Evolutionary conservation across 1,284 basidiomycete species (phyloP).

Genomic region (Phellinidium pouzarii): DNA sequence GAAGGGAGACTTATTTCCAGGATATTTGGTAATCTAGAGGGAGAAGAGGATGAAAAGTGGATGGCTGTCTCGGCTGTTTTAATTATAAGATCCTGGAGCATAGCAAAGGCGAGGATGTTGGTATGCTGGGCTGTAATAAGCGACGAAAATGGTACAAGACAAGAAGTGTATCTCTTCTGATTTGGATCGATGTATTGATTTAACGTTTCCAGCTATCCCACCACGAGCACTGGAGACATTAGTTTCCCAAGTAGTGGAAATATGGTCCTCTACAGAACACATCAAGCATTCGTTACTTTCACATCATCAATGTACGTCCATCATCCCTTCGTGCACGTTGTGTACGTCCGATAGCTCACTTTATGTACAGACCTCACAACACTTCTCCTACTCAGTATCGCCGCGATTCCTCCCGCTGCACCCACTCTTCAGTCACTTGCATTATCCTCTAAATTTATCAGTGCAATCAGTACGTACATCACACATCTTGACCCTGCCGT

Average conservation of each 20-base stretch:
- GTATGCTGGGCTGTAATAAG: conserved; percentile 53
- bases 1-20: conserved; percentile 43
- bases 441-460: conserved; percentile 59
- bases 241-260: conserved; percentile 41
- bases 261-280: conserved; percentile 63
- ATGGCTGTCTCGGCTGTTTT: conserved; percentile 44
- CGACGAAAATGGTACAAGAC: conserved; percentile 35
- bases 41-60: conserved; percentile 45
- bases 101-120: conserved; percentile 53
- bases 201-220: conserved; percentile 29
- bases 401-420: conserved; percentile 45
- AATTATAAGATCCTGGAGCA: conserved; percentile 49
- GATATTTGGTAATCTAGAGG: conserved; percentile 42
- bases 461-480: conserved; percentile 71
- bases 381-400: conserved; percentile 57
- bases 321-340: neutral
- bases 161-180: neutral
- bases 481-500: conserved; percentile 71
- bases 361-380: conserved; percentile 56
- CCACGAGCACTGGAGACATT: conserved; percentile 35
- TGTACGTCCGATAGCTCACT: conserved; percentile 1
- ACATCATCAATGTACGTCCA: conserved; percentile 55
- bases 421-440: conserved; percentile 36
- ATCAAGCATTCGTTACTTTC: conserved; percentile 67
- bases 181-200: conserved; percentile 13